Conservation (phyloP, 371 early-diverging fungal species). For the Actinomortierella ambigua region DNA sequence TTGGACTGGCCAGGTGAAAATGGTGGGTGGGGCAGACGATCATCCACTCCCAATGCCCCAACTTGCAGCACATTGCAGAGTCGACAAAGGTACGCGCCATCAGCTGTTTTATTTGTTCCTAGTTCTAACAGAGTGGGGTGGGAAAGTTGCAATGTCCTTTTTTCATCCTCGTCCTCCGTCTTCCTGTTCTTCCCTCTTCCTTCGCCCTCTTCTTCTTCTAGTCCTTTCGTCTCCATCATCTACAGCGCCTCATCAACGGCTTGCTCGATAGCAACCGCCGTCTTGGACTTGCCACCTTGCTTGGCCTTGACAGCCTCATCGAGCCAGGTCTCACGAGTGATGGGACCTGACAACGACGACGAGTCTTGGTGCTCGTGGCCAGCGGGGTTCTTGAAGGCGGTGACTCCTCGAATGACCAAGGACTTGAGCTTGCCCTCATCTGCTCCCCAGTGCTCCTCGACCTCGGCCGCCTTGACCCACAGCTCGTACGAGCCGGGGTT, state of each 20-base stretch:
- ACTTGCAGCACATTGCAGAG: no score
- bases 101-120: no score
- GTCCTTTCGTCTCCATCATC: no score
- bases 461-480: slow-evolving; percentile 33
- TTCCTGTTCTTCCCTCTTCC: no score
- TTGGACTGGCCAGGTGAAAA: no score
- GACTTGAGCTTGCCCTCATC: slow-evolving; percentile 23
- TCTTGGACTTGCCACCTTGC: slow-evolving; percentile 25
- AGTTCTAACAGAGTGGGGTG: no score
- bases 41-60: no score
- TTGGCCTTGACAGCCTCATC: slow-evolving; percentile 24
- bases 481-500: slow-evolving; percentile 19
- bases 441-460: slow-evolving; percentile 29
- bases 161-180: no score
- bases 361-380: slow-evolving; percentile 34
- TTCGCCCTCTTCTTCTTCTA: no score
- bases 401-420: slow-evolving; percentile 15
- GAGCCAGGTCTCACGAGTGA: slow-evolving; percentile 25
- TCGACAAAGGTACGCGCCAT: no score
- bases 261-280: slow-evolving; percentile 28
- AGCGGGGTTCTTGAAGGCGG: slow-evolving; percentile 38
- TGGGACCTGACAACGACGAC: slow-evolving; percentile 5
- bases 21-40: no score
- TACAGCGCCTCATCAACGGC: slow-evolving; percentile 6
- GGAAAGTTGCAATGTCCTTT: no score